These are phyloP conservation scores for Helianthus tuberosus DNA, from an alignment of 129 eudicot species.

Conservation along the genomic window DNA sequence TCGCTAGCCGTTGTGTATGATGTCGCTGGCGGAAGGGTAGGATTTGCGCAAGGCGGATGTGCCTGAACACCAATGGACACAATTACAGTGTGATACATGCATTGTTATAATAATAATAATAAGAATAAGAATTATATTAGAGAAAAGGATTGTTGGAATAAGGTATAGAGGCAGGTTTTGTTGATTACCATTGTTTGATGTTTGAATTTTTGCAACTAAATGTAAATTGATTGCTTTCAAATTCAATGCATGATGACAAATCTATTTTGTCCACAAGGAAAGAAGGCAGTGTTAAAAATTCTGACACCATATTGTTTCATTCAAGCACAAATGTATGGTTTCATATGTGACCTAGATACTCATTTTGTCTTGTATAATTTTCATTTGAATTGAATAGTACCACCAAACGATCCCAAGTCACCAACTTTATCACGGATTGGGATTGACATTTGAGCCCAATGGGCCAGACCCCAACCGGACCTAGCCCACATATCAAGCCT, in stretches of 20 bases:
- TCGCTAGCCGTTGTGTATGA: slow-evolving; percentile 20
- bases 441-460: too few relatives aligned
- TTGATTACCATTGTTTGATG: slow-evolving; percentile 28
- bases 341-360: too few relatives aligned
- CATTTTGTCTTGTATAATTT: too few relatives aligned
- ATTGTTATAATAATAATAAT: neutral
- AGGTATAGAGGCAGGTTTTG: slow-evolving; percentile 25
- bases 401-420: too few relatives aligned
- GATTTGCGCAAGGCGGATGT: slow-evolving; percentile 9
- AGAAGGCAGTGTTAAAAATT: neutral
- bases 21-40: slow-evolving; percentile 4
- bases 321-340: slow-evolving; percentile 34
- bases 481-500: too few relatives aligned
- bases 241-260: slow-evolving; percentile 5
- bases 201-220: neutral
- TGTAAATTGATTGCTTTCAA: slow-evolving; percentile 7
- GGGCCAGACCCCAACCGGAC: too few relatives aligned
- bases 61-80: slow-evolving; percentile 3
- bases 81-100: neutral
- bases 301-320: neutral
- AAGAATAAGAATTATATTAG: neutral
- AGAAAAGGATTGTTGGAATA: slow-evolving; percentile 33
- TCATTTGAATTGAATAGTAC: too few relatives aligned
- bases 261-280: neutral
- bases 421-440: too few relatives aligned